Base-by-base conservation (phyloP, 106 monocot genomes). In the Allium fistulosum region DNA sequence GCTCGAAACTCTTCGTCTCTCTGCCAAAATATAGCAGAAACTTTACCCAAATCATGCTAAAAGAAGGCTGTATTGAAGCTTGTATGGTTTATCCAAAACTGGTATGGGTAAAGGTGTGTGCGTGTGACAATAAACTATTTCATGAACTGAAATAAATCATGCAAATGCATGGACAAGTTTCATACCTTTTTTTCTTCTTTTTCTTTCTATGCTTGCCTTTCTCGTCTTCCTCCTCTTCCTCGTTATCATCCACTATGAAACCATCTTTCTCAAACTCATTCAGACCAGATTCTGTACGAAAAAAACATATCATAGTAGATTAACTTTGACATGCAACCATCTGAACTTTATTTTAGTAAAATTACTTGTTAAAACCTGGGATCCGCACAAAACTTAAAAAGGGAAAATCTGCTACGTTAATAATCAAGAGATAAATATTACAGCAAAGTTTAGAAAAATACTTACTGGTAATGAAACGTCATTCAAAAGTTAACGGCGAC, bases 251-350 rank as follows among this genome's bases (percentile, higher is more conserved):
- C 9, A 99, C 97, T 79, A 93, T 99, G 67, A 99, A 99, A 5
- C 85, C 99, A 72, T 99, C 97, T 56, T 92, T 90, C 72, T 93
- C 99, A 22, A 87, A 93, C 73, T 99, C 99, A 72, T 99, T 83
- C 49, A 87, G 87, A 8, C 93, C 99, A 55, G 92, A 91, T 2
- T 90, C 95, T 89, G 70, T 11, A 58, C 12, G 15, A 57, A 59
- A 4, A 17, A 18, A 56, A 69, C 4, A 3, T 10, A 26, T 47
- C 22, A 14, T 17, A 1, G 22, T 11, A 37, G 37, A 5, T 37
- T 37, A 37, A 37, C 5, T 37, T 37, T 37, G 37, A 37, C 37
- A 37, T 37, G 37, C 37, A 37, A 37, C 2, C 37, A 37, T 37
- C 37, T 37, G 37, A 37, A 37, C 37, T 37, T 37, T 37, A 37